Conservation (phyloP, 257 asterid genomes). For the Nyctanthes arbortristis region DNA sequence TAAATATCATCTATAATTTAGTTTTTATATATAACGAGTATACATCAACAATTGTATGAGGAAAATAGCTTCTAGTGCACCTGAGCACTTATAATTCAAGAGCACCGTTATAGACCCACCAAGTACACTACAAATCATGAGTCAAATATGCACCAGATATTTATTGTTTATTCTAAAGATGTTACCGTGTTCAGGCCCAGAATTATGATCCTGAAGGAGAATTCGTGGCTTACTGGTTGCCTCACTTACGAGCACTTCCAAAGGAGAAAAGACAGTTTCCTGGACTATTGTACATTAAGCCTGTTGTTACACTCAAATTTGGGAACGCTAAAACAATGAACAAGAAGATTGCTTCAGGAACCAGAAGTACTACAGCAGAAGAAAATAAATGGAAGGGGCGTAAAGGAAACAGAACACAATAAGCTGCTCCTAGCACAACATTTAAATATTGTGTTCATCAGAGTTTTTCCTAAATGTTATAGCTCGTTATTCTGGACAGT, state of each 20-base stretch:
- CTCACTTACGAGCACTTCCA: conserved; percentile 61
- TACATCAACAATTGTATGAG: too few species aligned
- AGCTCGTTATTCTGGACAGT: too few species aligned
- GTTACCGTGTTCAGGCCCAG: conserved; percentile 56
- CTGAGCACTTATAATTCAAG: too few species aligned
- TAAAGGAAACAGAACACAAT: conserved; percentile 28
- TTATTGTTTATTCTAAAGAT: not conserved
- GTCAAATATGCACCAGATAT: not conserved
- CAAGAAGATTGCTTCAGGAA: conserved; percentile 22
- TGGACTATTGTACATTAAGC: conserved; percentile 61
- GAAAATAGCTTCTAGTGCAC: too few species aligned
- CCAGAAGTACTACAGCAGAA: too few species aligned
- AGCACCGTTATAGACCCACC: too few species aligned
- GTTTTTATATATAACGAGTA: not conserved
- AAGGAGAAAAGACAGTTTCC: conserved; percentile 73
- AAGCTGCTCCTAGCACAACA: not conserved
- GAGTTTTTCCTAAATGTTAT: not conserved
- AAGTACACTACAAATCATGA: too few species aligned
- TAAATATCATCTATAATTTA: not conserved
- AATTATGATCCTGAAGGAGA: conserved; percentile 89
- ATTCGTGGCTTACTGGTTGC: conserved; percentile 82
- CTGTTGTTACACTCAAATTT: conserved; percentile 68
- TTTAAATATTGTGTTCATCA: too few species aligned
- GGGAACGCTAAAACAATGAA: conserved; percentile 48
- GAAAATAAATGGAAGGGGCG: conserved; percentile 38